Evolutionary conservation across 2,329 filamentous ascomycete species (phyloP).

Genomic region (Rachicladosporium sp.): DNA sequence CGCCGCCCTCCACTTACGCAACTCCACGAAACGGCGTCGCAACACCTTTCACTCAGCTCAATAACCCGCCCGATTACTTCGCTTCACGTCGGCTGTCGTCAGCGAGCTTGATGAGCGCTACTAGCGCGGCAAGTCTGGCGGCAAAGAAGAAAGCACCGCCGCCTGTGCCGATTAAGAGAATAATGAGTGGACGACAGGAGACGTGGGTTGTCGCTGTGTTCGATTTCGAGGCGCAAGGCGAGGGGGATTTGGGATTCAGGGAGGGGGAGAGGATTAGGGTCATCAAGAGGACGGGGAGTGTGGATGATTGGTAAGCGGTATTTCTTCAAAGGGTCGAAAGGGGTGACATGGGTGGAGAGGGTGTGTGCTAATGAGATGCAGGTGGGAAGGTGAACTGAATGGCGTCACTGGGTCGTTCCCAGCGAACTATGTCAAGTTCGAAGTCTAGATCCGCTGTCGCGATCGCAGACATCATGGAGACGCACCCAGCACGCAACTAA

Average conservation of each 20-base stretch:
- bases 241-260: slow-evolving; percentile 59
- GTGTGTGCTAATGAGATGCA: too few relatives aligned
- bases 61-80: slow-evolving; percentile 21
- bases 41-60: slow-evolving; percentile 11
- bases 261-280: slow-evolving; percentile 70
- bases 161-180: slow-evolving; percentile 53
- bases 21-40: slow-evolving; percentile 5
- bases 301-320: slow-evolving; percentile 59
- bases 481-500: too few relatives aligned
- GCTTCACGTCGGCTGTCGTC: neutral
- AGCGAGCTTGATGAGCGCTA: neutral
- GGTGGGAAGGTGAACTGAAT: slow-evolving; percentile 59
- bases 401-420: slow-evolving; percentile 63
- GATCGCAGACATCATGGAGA: too few relatives aligned
- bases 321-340: too few relatives aligned
- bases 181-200: slow-evolving; percentile 33
- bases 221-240: slow-evolving; percentile 57
- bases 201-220: slow-evolving; percentile 51
- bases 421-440: slow-evolving; percentile 53
- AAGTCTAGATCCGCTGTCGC: too few relatives aligned
- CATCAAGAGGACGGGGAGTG: slow-evolving; percentile 64
- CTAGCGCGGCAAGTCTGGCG: slow-evolving; percentile 16
- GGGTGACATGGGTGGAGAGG: too few relatives aligned
- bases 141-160: slow-evolving; percentile 66
- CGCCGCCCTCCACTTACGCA: slow-evolving; percentile 24